Evolutionary conservation across 2,329 filamentous ascomycete species (phyloP), one percentile per base, ranked within the genome.

Genomic region (Ploettnerulaceae sp.): DNA sequence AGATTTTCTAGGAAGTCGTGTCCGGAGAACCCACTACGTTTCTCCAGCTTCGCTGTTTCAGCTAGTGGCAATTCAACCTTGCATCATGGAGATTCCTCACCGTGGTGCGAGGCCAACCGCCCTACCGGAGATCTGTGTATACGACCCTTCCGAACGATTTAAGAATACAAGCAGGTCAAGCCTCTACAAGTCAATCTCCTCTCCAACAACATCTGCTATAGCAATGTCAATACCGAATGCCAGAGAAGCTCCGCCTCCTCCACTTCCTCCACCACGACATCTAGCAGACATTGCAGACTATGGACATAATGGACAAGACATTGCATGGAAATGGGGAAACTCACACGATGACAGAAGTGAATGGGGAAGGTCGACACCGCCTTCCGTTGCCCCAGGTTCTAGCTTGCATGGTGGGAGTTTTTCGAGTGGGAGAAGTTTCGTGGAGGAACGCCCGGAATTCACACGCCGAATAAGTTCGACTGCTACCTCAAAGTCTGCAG

Each of bases 171-270:
- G 53, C 50, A 53, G 58, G 37, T 57, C 57, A 9, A 58, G 34
- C 42, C 57, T 54, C 9, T 57, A 59, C 47, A 56, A 55, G 43
- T 60, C 55, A 12, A 50, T 47, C 11, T 64, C 68, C 46, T 65
- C 71, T 32, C 66, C 65, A 46, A 59, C 67, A 50, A 63, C 64
- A 39, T 60, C 68, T 36, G 64, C 70, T 52, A 72, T 72, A 52
- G 75, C 78, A 55, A 79, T 85, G 77, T 70, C 79, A 50, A 84
- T 86, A 61, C 79, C 78, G 39, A 72, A 75, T 60, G 70, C 73
- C 49, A 71, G 74, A 59, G 70, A 72, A 22, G 54, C 64, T n/a
- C 38, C 58, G 40, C 81, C 82, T 48, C 81, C 82, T 53, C 79
- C 81, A 39, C 70, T 85, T 58, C 82, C 81, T 57, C 82, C 82